Conservation (phyloP, 176 grass and related monocot species). For the Oryza rufipogon region DNA sequence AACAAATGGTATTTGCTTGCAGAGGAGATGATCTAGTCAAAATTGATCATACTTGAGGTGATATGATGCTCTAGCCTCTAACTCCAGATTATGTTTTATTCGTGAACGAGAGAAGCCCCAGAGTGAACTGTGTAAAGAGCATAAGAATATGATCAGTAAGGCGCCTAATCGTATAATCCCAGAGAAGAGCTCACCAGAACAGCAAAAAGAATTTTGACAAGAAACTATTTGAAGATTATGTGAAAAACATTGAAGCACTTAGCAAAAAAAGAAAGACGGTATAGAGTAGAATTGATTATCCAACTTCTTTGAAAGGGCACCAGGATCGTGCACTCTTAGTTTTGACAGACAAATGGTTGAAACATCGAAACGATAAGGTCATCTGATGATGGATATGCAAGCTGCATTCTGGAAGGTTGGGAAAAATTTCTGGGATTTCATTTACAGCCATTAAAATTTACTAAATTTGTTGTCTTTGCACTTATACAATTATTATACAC, state of each 20-base stretch:
- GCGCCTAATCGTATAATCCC: background rate
- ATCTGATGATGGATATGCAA: background rate
- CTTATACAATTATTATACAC: background rate
- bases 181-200: background rate
- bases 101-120: background rate
- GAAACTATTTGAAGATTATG: conserved; percentile 25
- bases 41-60: conserved; percentile 26
- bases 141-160: background rate
- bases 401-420: background rate
- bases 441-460: background rate
- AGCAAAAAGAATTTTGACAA: background rate
- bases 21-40: conserved; percentile 25
- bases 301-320: background rate
- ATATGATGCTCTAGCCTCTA: background rate
- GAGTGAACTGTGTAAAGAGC: background rate
- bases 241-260: conserved; percentile 2
- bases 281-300: background rate
- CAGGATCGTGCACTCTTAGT: background rate
- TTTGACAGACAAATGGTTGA: background rate
- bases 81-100: conserved; percentile 28
- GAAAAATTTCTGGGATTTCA: background rate
- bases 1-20: conserved; percentile 1
- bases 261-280: background rate
- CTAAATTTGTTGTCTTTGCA: background rate
- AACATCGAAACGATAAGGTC: background rate